phyloP scores from a whole-genome alignment of 139 green algal species.

The Chlorella sorokiniana region DNA sequence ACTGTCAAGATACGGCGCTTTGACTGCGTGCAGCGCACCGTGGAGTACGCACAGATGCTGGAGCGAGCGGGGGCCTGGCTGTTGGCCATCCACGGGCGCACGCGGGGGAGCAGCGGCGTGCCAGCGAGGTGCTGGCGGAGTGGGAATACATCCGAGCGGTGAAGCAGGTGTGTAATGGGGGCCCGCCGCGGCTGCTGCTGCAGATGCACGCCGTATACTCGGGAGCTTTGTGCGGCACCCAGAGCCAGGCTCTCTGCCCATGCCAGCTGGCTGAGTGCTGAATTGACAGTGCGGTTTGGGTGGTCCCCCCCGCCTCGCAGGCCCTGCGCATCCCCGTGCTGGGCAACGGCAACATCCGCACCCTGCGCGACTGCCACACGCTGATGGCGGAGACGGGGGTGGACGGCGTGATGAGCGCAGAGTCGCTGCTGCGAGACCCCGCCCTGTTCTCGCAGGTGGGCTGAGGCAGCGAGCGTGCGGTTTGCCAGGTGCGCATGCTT shows the following conservation, averaged over 20 bases:
- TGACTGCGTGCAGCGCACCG: constrained; percentile 74
- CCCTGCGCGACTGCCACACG: constrained; percentile 64
- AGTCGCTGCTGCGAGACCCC: constrained; percentile 86
- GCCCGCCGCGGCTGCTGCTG: neutral
- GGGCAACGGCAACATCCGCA: constrained; percentile 88
- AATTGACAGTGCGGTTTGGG: no score
- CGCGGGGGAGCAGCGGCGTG: constrained; percentile 91
- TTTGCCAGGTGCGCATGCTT: neutral
- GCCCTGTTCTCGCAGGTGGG: constrained; percentile 71
- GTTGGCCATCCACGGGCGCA: constrained; percentile 94
- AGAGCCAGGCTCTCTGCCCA: neutral
- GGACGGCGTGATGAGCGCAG: constrained; percentile 87
- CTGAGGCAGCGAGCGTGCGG: neutral
- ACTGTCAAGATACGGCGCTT: constrained; percentile 94
- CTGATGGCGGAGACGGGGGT: constrained; percentile 80
- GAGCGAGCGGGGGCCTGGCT: constrained; percentile 84
- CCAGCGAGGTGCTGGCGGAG: constrained; percentile 32
- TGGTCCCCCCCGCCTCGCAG: constrained; percentile 8
- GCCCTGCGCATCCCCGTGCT: constrained; percentile 81
- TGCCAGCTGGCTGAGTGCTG: neutral
- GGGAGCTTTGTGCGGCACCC: no score
- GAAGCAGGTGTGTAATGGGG: constrained; percentile 15
- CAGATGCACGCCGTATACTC: neutral
- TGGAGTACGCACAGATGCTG: constrained; percentile 94
- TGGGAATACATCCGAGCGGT: constrained; percentile 59